These are phyloP conservation scores for Aspergillus coremiiformis DNA, from an alignment of 495 filamentous ascomycete genomes.

Conservation along the genomic window DNA sequence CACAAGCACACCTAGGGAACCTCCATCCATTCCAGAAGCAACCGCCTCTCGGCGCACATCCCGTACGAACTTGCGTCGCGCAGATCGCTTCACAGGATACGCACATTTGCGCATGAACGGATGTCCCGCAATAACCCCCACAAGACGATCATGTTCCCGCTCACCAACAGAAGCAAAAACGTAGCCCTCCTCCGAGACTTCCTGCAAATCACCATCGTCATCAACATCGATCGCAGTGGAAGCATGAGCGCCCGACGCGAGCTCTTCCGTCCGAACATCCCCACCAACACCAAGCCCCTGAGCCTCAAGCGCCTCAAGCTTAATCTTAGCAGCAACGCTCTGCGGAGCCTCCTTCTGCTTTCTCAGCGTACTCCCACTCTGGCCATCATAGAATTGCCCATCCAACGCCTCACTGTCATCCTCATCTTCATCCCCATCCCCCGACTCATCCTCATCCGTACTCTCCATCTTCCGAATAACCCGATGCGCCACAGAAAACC, in stretches of 20 bases:
- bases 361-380: no score
- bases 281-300: not conserved
- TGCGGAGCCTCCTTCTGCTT: no score
- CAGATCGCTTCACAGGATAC: slow-evolving; percentile 15
- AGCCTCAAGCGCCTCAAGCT: not conserved
- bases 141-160: slow-evolving; percentile 7
- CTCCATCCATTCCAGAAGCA: slow-evolving; percentile 9
- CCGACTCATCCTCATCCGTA: not conserved
- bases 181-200: slow-evolving; percentile 6
- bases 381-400: no score
- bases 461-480: slow-evolving; percentile 1
- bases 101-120: slow-evolving; percentile 14
- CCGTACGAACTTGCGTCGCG: slow-evolving; percentile 14
- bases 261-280: not conserved
- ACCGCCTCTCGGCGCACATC: slow-evolving; percentile 14
- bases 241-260: not conserved
- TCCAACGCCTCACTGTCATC: not conserved
- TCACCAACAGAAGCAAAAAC: slow-evolving; percentile 16
- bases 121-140: slow-evolving; percentile 16
- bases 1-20: slow-evolving; percentile 8
- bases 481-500: not conserved
- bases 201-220: not conserved
- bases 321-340: no score
- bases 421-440: not conserved
- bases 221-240: slow-evolving; percentile 3